A percentile compares a stretch with the other conserved stretches of the same genome.
Conservation (phyloP, 768 basidiomycete species). For the Leccinum broughii region DNA sequence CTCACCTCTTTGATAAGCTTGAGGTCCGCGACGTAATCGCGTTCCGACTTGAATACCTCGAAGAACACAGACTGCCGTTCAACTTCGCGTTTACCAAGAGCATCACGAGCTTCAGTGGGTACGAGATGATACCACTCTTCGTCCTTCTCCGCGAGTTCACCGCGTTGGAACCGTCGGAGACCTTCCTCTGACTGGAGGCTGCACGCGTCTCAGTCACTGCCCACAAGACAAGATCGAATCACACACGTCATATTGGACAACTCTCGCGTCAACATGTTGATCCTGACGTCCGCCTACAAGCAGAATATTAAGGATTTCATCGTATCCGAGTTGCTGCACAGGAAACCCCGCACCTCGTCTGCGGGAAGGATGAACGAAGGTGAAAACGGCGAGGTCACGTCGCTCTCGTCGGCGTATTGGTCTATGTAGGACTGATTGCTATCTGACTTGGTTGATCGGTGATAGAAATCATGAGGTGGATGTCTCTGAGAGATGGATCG, state of each 20-base stretch:
- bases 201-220: conserved; percentile 14
- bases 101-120: conserved; percentile 65
- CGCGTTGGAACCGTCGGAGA: conserved; percentile 65
- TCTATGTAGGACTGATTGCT: conserved; percentile 23
- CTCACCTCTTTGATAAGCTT: conserved; percentile 64
- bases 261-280: conserved; percentile 35
- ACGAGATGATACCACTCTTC: conserved; percentile 86
- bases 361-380: conserved; percentile 36
- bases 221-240: conserved; percentile 3
- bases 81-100: conserved; percentile 75
- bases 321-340: conserved; percentile 21
- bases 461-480: conserved; percentile 29
- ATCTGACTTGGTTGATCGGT: conserved; percentile 44
- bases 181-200: conserved; percentile 67
- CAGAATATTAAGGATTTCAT: conserved; percentile 12
- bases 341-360: conserved; percentile 38
- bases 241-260: conserved; percentile 43
- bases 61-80: conserved; percentile 85
- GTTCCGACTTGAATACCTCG: conserved; percentile 87
- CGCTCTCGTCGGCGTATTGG: conserved; percentile 18
- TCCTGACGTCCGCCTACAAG: conserved; percentile 26
- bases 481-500: conserved; percentile 44
- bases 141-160: conserved; percentile 62
- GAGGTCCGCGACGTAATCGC: conserved; percentile 84
- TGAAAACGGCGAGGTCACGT: conserved; percentile 36